Evolutionary conservation across 202 grass and related monocot genomes (phyloP).

Genomic region (Eragrostis tef): DNA sequence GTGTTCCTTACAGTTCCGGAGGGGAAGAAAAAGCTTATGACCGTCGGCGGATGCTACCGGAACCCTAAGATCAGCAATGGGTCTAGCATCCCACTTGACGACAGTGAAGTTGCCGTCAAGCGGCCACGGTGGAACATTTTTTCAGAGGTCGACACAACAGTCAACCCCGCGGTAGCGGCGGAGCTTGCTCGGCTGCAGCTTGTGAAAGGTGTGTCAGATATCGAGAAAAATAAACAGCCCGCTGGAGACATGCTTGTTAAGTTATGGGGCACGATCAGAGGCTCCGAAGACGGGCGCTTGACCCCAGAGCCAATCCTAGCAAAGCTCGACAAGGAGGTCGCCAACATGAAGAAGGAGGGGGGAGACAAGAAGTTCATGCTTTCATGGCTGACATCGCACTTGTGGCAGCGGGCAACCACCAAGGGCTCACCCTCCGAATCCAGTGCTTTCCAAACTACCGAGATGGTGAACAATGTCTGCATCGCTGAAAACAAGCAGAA

Average conservation of each 20-base stretch:
- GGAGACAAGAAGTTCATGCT: neutral
- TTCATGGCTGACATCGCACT: neutral
- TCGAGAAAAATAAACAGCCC: no score
- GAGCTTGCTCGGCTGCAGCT: no score
- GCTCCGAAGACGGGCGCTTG: neutral
- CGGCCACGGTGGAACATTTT: no score
- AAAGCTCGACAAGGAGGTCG: neutral
- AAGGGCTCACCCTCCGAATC: neutral
- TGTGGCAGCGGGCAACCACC: neutral
- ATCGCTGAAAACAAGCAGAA: no score
- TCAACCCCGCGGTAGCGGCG: no score
- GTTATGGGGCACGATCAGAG: neutral
- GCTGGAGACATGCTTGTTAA: no score
- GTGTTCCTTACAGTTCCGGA: neutral
- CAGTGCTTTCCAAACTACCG: no score
- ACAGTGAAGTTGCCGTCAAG: no score
- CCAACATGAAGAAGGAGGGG: neutral
- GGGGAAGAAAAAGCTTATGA: neutral
- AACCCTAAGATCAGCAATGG: neutral
- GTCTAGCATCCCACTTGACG: no score
- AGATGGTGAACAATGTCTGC: no score
- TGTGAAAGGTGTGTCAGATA: no score
- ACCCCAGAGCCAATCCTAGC: neutral
- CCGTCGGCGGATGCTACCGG: neutral
- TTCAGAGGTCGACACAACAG: no score